phyloP scores from a whole-genome alignment of 2,329 filamentous ascomycete genomes.

The Beauveria rudraprayagi region DNA sequence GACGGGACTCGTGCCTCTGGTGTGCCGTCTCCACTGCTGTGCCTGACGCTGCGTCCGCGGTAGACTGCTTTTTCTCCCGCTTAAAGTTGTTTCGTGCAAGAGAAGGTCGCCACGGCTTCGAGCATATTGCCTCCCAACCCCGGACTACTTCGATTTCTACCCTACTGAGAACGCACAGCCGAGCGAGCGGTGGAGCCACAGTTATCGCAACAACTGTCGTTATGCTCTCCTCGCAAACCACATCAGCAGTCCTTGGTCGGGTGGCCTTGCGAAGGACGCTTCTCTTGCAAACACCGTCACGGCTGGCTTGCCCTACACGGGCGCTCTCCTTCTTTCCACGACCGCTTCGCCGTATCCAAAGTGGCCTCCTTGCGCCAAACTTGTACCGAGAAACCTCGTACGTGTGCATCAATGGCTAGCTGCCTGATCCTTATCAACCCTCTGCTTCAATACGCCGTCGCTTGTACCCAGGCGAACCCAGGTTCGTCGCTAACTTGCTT shows the following conservation, averaged over 20 bases:
- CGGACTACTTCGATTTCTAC: too few relatives aligned
- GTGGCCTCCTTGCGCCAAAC: neutral
- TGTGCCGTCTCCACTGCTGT: neutral
- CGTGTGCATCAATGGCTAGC: neutral
- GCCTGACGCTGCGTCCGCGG: neutral
- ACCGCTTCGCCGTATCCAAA: neutral
- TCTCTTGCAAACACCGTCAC: neutral
- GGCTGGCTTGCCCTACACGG: neutral
- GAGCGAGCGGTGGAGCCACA: neutral
- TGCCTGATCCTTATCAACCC: neutral
- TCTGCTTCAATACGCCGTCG: neutral
- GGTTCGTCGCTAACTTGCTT: neutral
- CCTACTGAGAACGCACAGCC: neutral
- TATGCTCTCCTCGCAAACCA: neutral
- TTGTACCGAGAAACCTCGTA: conserved; percentile 3
- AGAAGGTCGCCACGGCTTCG: neutral
- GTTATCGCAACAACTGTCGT: neutral
- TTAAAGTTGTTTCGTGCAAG: neutral
- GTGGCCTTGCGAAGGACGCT: neutral
- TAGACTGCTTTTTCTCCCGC: neutral
- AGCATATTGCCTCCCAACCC: neutral
- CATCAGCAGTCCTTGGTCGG: neutral
- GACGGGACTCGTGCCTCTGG: neutral
- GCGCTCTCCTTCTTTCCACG: neutral
- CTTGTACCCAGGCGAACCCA: neutral